phyloP scores from a whole-genome alignment of 306 rosid species.

The Lathyrus tuberosus region DNA sequence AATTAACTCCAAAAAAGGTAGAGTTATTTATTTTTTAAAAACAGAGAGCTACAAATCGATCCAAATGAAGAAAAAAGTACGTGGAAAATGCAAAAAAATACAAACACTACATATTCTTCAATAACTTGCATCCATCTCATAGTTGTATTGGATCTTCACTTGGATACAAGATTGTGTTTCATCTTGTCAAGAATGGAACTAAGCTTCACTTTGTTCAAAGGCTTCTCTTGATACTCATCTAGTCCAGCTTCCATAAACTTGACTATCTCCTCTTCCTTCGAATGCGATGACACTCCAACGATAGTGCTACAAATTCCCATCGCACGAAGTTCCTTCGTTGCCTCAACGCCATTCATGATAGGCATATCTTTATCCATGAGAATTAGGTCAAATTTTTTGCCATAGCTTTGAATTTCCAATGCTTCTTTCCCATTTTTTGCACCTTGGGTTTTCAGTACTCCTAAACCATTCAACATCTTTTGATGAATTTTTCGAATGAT shows the following conservation, averaged over 20 bases:
- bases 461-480: constrained; percentile 51
- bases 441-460: constrained; percentile 54
- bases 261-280: constrained; percentile 34
- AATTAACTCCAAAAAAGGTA: no score
- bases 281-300: constrained; percentile 68
- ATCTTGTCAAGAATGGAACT: constrained; percentile 52
- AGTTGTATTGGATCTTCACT: constrained; percentile 19
- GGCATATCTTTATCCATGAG: constrained; percentile 96
- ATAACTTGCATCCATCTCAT: not conserved
- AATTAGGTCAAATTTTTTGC: constrained; percentile 71
- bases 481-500: constrained; percentile 55
- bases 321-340: constrained; percentile 66
- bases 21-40: no score
- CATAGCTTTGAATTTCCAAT: constrained; percentile 59
- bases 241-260: constrained; percentile 76
- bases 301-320: constrained; percentile 74
- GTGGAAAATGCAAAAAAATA: not conserved
- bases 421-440: constrained; percentile 82
- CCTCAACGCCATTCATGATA: constrained; percentile 87
- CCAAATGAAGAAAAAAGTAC: not conserved
- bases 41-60: not conserved
- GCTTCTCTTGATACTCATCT: constrained; percentile 73
- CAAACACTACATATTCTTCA: not conserved
- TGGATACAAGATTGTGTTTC: not conserved
- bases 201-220: constrained; percentile 59